Evolutionary conservation across 768 basidiomycete species (phyloP), one percentile per base, ranked within the genome.

Genomic region (Tulasnella sp.): DNA sequence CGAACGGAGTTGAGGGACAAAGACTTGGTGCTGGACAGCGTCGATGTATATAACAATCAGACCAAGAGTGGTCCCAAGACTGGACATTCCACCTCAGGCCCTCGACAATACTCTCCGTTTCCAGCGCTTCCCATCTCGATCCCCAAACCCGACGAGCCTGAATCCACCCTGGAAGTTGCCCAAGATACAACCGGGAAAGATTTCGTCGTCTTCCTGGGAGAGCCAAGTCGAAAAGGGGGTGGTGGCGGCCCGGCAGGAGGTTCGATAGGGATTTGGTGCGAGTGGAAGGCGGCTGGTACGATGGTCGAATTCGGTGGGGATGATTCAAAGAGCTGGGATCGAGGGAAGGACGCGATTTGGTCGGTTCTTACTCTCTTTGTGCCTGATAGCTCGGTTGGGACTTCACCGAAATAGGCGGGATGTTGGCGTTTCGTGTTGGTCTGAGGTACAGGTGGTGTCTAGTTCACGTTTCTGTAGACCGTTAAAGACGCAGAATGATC

Each of bases 191-290:
- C 90, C 16, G 97, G 95, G 2, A 92, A 92, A 83, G 91, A 95
- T 0, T 91, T 99, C 80, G 93, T 98, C 12, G 82, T 85, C 38
- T 84, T 85, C 71, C 84, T 98, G 71, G 96, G 96, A 14, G 97
- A 98, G 85, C 97, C 97, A 9, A 90, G 90, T 83, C 88, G 94
- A 80, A 99, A 98, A 84, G 97, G 97, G 9, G 96, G 96, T 31
- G 96, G 97, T 1, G 87, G 91, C 12, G 94, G 94, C 0, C 94
- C 94, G 18, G 92, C 92, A 31, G 90, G 91, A 2, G 93, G 94
- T 52, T 94, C 93, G 42, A 93, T 97, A 82, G 92, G 92, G 39
- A 95, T 97, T 82, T 98, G 95, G 94, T 93, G 95, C 81, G 95
- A 98, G 85, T 98, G 96, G 96, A 88, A 90, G 38, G 89, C 87